Evolutionary conservation across 148 eudicot genomes (phyloP), one percentile per base, ranked within the genome.

Genomic region (Cornus kousa): DNA sequence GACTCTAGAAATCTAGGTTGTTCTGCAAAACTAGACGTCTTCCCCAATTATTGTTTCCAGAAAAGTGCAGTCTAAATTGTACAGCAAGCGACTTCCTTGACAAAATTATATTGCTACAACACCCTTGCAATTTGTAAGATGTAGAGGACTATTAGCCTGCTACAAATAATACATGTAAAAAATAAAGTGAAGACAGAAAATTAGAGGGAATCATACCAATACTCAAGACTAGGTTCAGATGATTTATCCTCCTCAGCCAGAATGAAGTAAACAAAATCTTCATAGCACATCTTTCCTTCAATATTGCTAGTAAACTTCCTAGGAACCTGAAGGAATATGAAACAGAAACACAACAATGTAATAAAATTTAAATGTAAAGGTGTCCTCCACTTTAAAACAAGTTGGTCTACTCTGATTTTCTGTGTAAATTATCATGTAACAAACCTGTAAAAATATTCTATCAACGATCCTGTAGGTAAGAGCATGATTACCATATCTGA

Each of bases 251-350:
- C 81, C 69, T 79, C 81, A 8, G 81, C 60, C 72, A 79, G 75
- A 69, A 79, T 79, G 71, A 79, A 79, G 59, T 79, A 79, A 43
- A 79, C 81, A 48, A 78, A 78, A 78, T 78, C 81, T 78, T 78
- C 81, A 64, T 78, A 78, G 16, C 81, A 75, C 81, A 78, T 79
- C 70, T 72, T 79, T 53, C 81, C 81, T 64, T 66, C 81, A 72
- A 65, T 67, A 40, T 72, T 79, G 70, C 81, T 79, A 0, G 76
- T 79, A 53, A 79, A 79, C 75, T 79, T 79, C 46, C 81, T 72
- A 3, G 81, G 72, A 24, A 72, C 72, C 81, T 79, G 75, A 65
- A 16, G 8, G 65, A 0, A 76, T 76, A 19, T 40, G 14, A 43
- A 46, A 17, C 71, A 76, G 8, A 76, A n/a, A 37, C 64, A 71